A percentile compares a stretch with the other conserved stretches of the same genome.
Evolutionary conservation across 1,139 yeast species (phyloP).

Genomic region (Taphrina deformans): DNA sequence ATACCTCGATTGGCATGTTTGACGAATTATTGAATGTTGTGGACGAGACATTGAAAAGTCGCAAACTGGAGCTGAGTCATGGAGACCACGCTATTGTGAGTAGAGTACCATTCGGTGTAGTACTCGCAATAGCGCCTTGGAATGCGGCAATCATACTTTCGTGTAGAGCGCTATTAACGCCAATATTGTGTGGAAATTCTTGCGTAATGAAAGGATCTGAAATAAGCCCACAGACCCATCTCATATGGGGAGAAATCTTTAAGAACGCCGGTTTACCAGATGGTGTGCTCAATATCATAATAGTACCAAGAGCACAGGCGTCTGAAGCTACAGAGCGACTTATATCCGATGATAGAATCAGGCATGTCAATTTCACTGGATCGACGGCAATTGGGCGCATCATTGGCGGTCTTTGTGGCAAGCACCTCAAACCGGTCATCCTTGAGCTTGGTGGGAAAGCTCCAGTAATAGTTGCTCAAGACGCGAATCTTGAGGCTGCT

Average conservation of each 20-base stretch:
- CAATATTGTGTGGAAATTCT: constrained; percentile 66
- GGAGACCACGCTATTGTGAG: constrained; percentile 41
- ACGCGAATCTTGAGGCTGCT: constrained; percentile 60
- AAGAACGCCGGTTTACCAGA: constrained; percentile 70
- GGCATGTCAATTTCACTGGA: constrained; percentile 69
- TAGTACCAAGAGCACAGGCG: constrained; percentile 59
- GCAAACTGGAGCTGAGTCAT: constrained; percentile 9
- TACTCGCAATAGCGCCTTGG: constrained; percentile 54
- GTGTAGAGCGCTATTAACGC: constrained; percentile 42
- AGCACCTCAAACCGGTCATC: constrained; percentile 68
- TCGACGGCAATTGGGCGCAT: constrained; percentile 63
- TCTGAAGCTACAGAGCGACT: constrained; percentile 53
- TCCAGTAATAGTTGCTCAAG: constrained; percentile 73
- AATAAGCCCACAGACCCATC: constrained; percentile 62
- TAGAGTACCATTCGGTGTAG: constrained; percentile 53
- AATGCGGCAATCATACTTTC: constrained; percentile 53
- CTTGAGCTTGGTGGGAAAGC: constrained; percentile 89
- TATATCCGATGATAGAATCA: constrained; percentile 57
- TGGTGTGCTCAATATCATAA: constrained; percentile 64
- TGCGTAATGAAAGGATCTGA: constrained; percentile 68
- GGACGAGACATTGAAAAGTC: constrained; percentile 37
- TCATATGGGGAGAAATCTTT: constrained; percentile 57
- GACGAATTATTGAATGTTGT: constrained; percentile 36
- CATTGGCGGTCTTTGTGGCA: constrained; percentile 59
- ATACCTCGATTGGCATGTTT: constrained; percentile 43